Conservation (phyloP, 305 asterid species). For the Fraxinus baroniana region DNA sequence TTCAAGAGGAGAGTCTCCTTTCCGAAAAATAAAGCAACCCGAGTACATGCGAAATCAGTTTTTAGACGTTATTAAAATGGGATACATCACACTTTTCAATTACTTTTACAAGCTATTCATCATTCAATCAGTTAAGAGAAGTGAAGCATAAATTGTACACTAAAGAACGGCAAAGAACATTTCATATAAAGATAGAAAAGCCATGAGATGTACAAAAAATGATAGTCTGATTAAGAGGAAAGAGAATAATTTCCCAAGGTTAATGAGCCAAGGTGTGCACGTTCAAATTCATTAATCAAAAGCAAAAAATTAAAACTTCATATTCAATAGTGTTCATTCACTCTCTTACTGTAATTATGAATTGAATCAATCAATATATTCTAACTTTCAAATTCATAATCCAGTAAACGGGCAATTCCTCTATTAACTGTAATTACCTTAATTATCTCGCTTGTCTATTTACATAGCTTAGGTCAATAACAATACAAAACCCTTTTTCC, state of each 20-base stretch:
- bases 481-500: background rate
- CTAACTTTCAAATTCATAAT: background rate
- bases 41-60: slow-evolving; percentile 27
- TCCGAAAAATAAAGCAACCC: slow-evolving; percentile 86
- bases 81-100: slow-evolving; percentile 13
- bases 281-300: background rate
- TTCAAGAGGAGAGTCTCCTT: slow-evolving; percentile 21
- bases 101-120: background rate
- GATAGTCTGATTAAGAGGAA: background rate
- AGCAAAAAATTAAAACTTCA: background rate
- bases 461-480: background rate
- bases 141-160: background rate
- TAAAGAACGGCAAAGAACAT: background rate
- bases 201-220: background rate
- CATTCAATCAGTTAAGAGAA: slow-evolving; percentile 4
- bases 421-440: background rate
- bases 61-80: slow-evolving; percentile 12
- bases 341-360: background rate
- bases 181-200: slow-evolving; percentile 1
- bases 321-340: background rate
- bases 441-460: slow-evolving; percentile 8
- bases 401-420: background rate
- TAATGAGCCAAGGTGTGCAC: background rate
- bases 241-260: background rate
- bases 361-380: background rate